Evolutionary conservation across 768 basidiomycete genomes (phyloP).

Genomic region (Pseudohyphozyma bogoriensis): DNA sequence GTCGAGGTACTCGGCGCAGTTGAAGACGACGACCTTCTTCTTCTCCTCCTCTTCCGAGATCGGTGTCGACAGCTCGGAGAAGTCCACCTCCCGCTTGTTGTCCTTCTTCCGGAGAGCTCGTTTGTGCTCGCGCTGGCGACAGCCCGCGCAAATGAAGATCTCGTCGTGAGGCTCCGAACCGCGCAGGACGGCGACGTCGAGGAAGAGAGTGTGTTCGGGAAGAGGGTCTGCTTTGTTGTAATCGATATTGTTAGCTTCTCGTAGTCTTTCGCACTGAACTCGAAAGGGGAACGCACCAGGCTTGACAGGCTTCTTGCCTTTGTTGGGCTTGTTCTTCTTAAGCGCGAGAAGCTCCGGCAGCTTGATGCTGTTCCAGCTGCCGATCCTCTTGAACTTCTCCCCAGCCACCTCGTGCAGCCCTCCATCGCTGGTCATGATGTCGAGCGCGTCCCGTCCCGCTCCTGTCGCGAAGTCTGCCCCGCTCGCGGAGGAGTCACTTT

Average conservation of each 20-base stretch:
- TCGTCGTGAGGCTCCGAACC: slow-evolving; percentile 65
- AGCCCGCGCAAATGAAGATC: slow-evolving; percentile 76
- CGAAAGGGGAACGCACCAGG: slow-evolving; percentile 41
- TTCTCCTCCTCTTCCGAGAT: slow-evolving; percentile 47
- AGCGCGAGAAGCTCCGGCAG: slow-evolving; percentile 72
- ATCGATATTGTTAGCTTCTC: too few species aligned
- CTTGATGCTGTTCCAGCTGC: slow-evolving; percentile 81
- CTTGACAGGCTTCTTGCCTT: slow-evolving; percentile 71
- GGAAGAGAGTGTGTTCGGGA: slow-evolving; percentile 58
- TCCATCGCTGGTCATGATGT: slow-evolving; percentile 15
- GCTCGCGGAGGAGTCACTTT: neutral
- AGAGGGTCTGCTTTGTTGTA: slow-evolving; percentile 39
- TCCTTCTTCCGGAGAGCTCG: slow-evolving; percentile 81
- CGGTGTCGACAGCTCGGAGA: too few species aligned
- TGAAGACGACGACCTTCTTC: slow-evolving; percentile 75
- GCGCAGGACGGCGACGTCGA: slow-evolving; percentile 65
- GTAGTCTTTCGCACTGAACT: too few species aligned
- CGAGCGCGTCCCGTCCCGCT: slow-evolving; percentile 1
- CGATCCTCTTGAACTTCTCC: slow-evolving; percentile 42
- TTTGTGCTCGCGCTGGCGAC: slow-evolving; percentile 80
- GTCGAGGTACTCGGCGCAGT: slow-evolving; percentile 79
- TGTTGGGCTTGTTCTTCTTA: slow-evolving; percentile 71
- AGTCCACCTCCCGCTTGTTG: slow-evolving; percentile 40
- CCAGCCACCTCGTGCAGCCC: slow-evolving; percentile 12
- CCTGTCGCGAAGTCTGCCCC: neutral